phyloP scores from a whole-genome alignment of 176 grass and related monocot genomes.

The Lolium rigidum region DNA sequence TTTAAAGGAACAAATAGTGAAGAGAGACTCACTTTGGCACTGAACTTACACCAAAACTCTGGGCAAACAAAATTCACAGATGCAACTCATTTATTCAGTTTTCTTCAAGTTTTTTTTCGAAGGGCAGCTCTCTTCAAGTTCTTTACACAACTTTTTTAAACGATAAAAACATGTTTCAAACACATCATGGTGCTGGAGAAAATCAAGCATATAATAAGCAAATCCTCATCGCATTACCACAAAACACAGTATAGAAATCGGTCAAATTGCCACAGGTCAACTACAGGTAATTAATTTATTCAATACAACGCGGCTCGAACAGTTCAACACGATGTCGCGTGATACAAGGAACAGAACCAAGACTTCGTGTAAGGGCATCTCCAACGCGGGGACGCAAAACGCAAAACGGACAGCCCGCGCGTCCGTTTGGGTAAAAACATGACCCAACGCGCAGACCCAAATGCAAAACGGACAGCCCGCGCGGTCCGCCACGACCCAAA shows the following conservation, averaged over 20 bases:
- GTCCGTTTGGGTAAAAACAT: no score
- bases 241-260: neutral
- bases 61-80: neutral
- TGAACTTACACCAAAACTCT: neutral
- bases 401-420: no score
- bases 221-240: neutral
- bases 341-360: neutral
- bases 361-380: neutral
- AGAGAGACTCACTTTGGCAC: no score
- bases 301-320: constrained; percentile 18
- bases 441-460: no score
- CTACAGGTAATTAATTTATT: neutral
- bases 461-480: no score
- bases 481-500: no score
- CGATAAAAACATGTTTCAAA: neutral
- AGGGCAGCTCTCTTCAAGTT: neutral
- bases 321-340: constrained; percentile 14
- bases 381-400: no score
- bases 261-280: neutral
- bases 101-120: neutral
- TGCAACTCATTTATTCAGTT: neutral
- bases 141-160: neutral
- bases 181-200: neutral
- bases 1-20: no score
- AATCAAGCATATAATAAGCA: neutral